Evolutionary conservation across 169 alveolate genomes (phyloP).

Genomic region (Plasmodium vinckei): DNA sequence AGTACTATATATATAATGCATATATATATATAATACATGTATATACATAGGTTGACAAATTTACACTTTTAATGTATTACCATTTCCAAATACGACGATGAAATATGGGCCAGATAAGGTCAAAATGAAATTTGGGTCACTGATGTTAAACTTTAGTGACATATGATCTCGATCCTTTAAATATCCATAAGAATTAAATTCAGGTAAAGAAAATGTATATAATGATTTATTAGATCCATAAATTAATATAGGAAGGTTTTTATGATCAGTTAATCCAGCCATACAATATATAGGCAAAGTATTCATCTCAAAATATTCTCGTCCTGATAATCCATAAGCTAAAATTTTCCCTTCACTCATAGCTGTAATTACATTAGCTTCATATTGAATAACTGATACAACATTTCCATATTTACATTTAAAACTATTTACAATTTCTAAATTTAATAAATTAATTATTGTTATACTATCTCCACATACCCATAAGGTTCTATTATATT

Average conservation of each 20-base stretch:
- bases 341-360: constrained; percentile 76
- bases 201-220: constrained; percentile 73
- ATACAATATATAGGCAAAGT: constrained; percentile 69
- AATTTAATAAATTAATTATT: constrained; percentile 53
- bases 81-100: constrained; percentile 54
- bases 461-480: constrained; percentile 77
- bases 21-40: too few species aligned
- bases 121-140: constrained; percentile 67
- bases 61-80: neutral
- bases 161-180: constrained; percentile 53
- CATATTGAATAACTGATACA: constrained; percentile 74
- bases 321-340: constrained; percentile 64
- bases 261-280: constrained; percentile 70
- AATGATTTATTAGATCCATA: constrained; percentile 70
- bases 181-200: constrained; percentile 70
- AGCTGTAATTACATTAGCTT: constrained; percentile 72
- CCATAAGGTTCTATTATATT: constrained; percentile 66
- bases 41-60: too few species aligned
- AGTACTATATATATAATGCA: neutral
- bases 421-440: constrained; percentile 46
- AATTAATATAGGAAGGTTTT: constrained; percentile 54
- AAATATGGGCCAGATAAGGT: constrained; percentile 74
- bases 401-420: constrained; percentile 73
- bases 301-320: constrained; percentile 66
- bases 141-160: constrained; percentile 39